These are phyloP conservation scores for Penicillium sp. DNA, from an alignment of 2,329 filamentous ascomycete species.

Conservation along the genomic window DNA sequence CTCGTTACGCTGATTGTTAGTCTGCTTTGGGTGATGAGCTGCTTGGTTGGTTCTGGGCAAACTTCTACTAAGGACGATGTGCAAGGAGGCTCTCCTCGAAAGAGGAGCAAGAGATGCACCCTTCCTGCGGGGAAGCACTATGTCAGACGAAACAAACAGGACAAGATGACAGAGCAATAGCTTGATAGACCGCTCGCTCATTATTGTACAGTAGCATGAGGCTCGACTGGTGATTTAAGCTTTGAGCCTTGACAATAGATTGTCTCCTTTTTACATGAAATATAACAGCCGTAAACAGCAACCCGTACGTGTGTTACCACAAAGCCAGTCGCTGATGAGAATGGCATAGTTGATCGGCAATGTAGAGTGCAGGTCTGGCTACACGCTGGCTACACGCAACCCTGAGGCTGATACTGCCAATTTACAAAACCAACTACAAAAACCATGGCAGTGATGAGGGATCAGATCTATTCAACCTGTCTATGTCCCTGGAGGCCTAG, in stretches of 20 bases:
- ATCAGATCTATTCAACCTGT: conserved; percentile 17
- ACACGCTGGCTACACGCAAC: neutral
- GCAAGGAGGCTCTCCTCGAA: neutral
- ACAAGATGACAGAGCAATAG: neutral
- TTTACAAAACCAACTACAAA: conserved; percentile 5
- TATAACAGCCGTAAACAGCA: too few relatives aligned
- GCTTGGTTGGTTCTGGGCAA: conserved; percentile 2
- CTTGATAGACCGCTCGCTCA: neutral
- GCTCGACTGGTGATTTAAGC: neutral
- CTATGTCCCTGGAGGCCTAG: conserved; percentile 6
- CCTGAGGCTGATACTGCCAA: neutral
- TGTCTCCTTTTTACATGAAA: neutral
- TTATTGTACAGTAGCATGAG: neutral
- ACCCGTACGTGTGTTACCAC: too few relatives aligned
- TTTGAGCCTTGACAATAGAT: neutral
- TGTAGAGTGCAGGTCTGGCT: too few relatives aligned
- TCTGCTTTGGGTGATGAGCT: conserved; percentile 22
- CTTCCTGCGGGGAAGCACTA: neutral
- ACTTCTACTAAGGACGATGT: neutral
- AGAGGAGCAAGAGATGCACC: neutral
- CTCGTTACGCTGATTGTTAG: conserved; percentile 51
- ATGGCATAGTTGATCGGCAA: neutral
- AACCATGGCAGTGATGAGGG: neutral
- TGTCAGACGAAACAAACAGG: neutral
- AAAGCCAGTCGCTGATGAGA: too few relatives aligned